A percentile compares a stretch with the other conserved stretches of the same genome.
These are phyloP conservation scores for Inga leiocalycina DNA, from an alignment of 306 rosid genomes.

Conservation along the genomic window DNA sequence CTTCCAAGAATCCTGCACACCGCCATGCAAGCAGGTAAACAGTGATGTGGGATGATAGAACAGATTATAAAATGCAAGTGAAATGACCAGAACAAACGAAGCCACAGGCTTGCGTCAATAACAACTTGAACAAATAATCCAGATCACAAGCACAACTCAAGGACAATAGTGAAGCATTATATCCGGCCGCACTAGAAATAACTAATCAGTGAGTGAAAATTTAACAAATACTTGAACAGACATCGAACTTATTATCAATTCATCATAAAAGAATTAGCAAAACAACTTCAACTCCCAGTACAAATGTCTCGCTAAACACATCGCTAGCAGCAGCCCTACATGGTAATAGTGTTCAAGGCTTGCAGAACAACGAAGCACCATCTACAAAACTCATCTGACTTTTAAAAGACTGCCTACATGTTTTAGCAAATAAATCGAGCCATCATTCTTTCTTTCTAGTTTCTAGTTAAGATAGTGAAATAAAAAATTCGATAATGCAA, in stretches of 20 bases:
- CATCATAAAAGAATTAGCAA: not conserved
- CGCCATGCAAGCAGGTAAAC: conserved; percentile 1
- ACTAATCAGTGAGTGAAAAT: not conserved
- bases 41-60: conserved; percentile 15
- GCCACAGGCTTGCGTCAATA: conserved; percentile 1
- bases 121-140: conserved; percentile 9
- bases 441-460: not conserved
- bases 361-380: not conserved
- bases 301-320: conserved; percentile 10
- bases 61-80: conserved; percentile 16
- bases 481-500: not conserved
- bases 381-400: not conserved
- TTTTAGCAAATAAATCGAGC: not conserved
- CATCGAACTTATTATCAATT: not conserved
- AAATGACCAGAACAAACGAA: not conserved
- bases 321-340: not conserved
- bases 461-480: not conserved
- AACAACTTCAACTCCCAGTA: not conserved
- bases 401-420: not conserved
- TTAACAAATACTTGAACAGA: not conserved
- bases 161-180: not conserved
- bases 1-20: conserved; percentile 86
- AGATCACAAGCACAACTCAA: conserved; percentile 7
- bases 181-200: not conserved
- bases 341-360: not conserved